phyloP scores from a whole-genome alignment of 2,329 filamentous ascomycete genomes.

The Bipolaris sorokiniana region DNA sequence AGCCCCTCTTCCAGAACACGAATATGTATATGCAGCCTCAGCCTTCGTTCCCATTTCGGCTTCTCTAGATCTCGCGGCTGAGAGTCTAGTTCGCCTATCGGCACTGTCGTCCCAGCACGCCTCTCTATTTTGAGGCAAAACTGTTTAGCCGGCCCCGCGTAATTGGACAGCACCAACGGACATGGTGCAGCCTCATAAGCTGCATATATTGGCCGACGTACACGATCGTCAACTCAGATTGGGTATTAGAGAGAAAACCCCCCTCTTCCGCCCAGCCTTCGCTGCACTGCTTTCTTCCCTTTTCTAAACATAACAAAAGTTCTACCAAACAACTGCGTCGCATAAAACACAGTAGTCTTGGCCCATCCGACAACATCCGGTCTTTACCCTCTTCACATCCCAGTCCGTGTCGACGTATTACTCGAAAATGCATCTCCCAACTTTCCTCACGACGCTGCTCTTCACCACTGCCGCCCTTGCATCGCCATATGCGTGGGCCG shows the following conservation, averaged over 20 bases:
- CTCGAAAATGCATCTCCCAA: conserved; percentile 27
- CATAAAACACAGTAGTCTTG: conserved; percentile 3
- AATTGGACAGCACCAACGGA: conserved; percentile 2
- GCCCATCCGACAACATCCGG: not conserved
- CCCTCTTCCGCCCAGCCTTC: not conserved
- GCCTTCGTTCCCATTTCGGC: not conserved
- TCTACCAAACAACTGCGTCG: not conserved
- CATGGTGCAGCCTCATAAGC: conserved; percentile 3
- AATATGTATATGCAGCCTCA: not conserved
- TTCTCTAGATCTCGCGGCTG: not conserved
- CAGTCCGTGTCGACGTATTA: not conserved
- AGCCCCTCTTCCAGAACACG: not conserved
- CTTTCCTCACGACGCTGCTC: conserved; percentile 18
- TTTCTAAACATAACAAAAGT: not conserved
- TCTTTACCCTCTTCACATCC: not conserved
- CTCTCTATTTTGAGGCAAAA: not conserved
- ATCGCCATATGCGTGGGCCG: conserved; percentile 26
- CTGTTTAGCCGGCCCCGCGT: not conserved
- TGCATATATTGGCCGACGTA: not conserved
- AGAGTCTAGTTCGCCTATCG: conserved; percentile 2
- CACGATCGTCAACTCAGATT: not conserved
- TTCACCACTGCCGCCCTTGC: conserved; percentile 25
- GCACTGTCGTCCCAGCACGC: not conserved
- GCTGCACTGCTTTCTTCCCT: not conserved
- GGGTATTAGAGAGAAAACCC: not conserved